Evolutionary conservation across 2,329 filamentous ascomycete species (phyloP).

Genomic region (Helotiales sp.): DNA sequence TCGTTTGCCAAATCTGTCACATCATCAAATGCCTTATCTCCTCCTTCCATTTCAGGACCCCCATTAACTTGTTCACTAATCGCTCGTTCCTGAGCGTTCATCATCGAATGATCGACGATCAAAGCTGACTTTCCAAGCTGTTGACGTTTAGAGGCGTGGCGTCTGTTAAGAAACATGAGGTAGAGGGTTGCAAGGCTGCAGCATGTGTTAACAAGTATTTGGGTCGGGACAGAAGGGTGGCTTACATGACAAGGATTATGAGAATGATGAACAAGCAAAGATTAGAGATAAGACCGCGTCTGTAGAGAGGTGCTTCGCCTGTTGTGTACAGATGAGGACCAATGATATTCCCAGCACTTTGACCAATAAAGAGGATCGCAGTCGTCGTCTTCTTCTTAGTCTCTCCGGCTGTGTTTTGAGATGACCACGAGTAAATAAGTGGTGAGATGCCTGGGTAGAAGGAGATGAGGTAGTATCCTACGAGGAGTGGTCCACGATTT

Average conservation of each 20-base stretch:
- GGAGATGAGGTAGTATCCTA: constrained; percentile 51
- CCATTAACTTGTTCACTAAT: constrained; percentile 35
- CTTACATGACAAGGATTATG: constrained; percentile 49
- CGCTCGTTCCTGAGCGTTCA: constrained; percentile 45
- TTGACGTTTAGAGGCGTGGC: constrained; percentile 54
- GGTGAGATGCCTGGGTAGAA: constrained; percentile 62
- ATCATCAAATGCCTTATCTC: constrained; percentile 56
- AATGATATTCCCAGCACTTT: constrained; percentile 65
- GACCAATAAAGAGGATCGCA: constrained; percentile 63
- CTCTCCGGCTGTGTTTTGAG: constrained; percentile 66
- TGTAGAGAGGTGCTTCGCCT: constrained; percentile 57
- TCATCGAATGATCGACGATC: constrained; percentile 60
- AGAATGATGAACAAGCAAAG: constrained; percentile 61
- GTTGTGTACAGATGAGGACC: constrained; percentile 65
- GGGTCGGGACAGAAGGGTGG: constrained; percentile 8
- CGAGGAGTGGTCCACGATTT: constrained; percentile 51
- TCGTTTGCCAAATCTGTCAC: constrained; percentile 62
- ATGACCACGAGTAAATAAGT: constrained; percentile 60
- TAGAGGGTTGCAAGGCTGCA: constrained; percentile 41
- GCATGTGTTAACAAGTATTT: background rate
- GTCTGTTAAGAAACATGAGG: constrained; percentile 53
- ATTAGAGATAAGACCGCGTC: constrained; percentile 52
- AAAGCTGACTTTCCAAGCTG: constrained; percentile 59
- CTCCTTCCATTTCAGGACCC: constrained; percentile 30
- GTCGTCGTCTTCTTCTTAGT: constrained; percentile 70